A percentile compares a stretch with the other conserved stretches of the same genome.
Evolutionary conservation across 2,329 filamentous ascomycete species (phyloP).

Genomic region (Pseudopyricularia cyperi): DNA sequence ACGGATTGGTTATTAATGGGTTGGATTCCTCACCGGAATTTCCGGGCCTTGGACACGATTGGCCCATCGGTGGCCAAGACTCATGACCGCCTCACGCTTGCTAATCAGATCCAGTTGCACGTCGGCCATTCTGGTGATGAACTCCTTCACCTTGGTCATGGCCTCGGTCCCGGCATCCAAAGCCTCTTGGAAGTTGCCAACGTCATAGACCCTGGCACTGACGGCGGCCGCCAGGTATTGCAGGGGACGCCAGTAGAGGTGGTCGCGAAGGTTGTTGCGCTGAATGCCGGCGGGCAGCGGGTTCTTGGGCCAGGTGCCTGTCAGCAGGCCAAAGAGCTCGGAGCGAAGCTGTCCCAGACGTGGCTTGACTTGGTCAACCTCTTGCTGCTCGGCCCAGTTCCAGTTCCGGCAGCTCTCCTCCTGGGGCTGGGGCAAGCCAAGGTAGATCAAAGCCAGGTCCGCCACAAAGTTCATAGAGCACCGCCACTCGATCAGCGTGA

Average conservation of each 20-base stretch:
- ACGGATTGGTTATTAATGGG: neutral
- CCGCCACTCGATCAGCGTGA: constrained; percentile 3
- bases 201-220: neutral
- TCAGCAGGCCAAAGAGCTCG: neutral
- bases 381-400: neutral
- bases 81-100: neutral
- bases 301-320: neutral
- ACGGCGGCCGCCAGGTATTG: neutral
- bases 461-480: constrained; percentile 2
- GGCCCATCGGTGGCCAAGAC: neutral
- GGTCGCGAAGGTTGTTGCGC: neutral
- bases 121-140: neutral
- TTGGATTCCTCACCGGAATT: neutral
- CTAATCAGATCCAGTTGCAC: neutral
- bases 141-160: neutral
- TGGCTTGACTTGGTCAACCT: neutral
- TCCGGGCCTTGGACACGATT: neutral
- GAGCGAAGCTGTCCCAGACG: neutral
- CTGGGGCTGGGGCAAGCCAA: neutral
- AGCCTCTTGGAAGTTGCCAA: neutral
- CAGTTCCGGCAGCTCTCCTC: constrained; percentile 1
- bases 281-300: neutral
- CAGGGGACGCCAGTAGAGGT: neutral
- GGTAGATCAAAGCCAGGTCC: neutral
- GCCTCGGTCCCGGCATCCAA: neutral